These are phyloP conservation scores for Ilyonectria mors-panacis DNA, from an alignment of 2,329 filamentous ascomycete genomes.

Conservation along the genomic window DNA sequence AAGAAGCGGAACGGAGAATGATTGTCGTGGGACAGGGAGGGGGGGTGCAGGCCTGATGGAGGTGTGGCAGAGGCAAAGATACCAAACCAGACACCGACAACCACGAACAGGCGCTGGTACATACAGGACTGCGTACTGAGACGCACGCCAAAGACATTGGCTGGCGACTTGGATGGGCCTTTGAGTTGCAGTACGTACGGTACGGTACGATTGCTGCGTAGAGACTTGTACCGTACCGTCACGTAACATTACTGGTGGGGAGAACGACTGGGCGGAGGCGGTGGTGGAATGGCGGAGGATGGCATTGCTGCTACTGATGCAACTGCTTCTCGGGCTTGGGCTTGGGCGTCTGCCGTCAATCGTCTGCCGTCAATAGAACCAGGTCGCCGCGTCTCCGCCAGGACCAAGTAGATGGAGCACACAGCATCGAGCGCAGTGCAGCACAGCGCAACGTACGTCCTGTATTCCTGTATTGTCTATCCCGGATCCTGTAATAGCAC, in stretches of 20 bases:
- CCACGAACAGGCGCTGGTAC: background rate
- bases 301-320: conserved; percentile 3
- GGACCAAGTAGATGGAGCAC: background rate
- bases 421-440: background rate
- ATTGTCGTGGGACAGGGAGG: background rate
- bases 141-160: background rate
- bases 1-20: conserved; percentile 25
- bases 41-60: conserved; percentile 6
- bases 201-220: background rate
- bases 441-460: conserved; percentile 9
- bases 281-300: conserved; percentile 17
- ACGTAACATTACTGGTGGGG: conserved; percentile 45
- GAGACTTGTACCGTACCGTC: conserved; percentile 13
- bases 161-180: background rate
- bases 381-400: background rate
- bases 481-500: conserved; percentile 9
- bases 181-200: background rate
- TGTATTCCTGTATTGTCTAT: background rate
- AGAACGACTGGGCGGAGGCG: conserved; percentile 40
- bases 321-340: conserved; percentile 1
- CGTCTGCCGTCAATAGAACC: background rate
- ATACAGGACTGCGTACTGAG: background rate
- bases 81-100: conserved; percentile 2
- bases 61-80: conserved; percentile 4
- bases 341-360: background rate